A percentile compares a stretch with the other conserved stretches of the same genome.
Evolutionary conservation across 495 filamentous ascomycete genomes (phyloP).

Genomic region (Penicillium simplicissimum): DNA sequence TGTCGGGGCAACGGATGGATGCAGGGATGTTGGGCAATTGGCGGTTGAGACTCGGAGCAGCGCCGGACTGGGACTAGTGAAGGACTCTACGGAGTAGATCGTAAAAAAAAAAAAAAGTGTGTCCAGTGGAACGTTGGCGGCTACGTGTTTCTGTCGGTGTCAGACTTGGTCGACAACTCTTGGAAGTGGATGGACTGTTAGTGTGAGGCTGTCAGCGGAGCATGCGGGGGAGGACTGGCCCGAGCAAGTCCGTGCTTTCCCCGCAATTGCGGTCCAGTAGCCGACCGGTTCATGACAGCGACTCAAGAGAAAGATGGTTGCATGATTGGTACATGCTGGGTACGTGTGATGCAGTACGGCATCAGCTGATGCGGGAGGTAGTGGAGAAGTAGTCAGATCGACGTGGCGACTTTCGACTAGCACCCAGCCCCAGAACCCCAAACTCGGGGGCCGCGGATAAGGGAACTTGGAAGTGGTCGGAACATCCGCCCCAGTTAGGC

Average conservation of each 20-base stretch:
- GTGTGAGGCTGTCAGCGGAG: background rate
- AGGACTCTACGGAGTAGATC: background rate
- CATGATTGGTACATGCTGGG: background rate
- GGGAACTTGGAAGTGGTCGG: background rate
- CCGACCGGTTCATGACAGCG: background rate
- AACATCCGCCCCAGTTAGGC: background rate
- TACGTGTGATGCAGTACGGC: background rate
- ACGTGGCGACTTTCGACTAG: background rate
- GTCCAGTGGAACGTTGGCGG: background rate
- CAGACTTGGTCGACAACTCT: too few relatives aligned
- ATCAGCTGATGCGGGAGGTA: background rate
- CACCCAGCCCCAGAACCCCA: background rate
- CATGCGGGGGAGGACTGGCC: conserved; percentile 16
- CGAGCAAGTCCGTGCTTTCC: conserved; percentile 22
- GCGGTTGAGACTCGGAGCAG: background rate
- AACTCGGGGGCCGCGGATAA: background rate
- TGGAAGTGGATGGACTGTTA: too few relatives aligned
- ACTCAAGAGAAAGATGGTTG: too few relatives aligned
- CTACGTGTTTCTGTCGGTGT: too few relatives aligned
- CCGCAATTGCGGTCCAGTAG: conserved; percentile 14
- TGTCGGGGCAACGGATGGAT: background rate
- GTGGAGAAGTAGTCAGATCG: background rate
- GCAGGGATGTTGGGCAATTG: background rate
- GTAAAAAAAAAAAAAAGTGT: too few relatives aligned
- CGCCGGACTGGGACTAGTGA: background rate